Conservation (phyloP, 1,284 basidiomycete genomes). For the Malassezia brasiliensis region DNA sequence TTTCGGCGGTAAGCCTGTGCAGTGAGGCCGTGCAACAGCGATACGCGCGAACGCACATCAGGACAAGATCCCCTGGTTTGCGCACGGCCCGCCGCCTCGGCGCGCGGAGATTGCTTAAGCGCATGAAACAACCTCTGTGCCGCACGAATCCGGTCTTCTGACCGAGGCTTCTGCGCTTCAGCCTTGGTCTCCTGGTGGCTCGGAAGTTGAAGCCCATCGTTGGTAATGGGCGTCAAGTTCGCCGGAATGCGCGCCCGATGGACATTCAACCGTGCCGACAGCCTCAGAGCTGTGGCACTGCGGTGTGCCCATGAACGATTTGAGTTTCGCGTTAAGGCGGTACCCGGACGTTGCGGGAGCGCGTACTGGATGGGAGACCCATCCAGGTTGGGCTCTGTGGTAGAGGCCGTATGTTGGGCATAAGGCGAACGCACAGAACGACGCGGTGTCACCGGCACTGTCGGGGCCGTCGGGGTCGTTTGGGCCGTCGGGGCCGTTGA, state of each 20-base stretch:
- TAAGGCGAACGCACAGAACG: too few species aligned
- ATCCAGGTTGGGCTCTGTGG: neutral
- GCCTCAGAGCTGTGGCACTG: neutral
- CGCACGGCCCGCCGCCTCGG: neutral
- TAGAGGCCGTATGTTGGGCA: too few species aligned
- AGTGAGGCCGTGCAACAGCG: conserved; percentile 10
- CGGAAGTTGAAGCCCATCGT: conserved; percentile 7
- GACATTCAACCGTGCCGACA: neutral
- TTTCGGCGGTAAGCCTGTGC: conserved; percentile 8
- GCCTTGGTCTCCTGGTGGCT: too few species aligned
- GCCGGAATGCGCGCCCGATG: neutral
- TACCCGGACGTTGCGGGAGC: conserved; percentile 11
- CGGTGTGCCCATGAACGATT: neutral
- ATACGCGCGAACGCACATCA: conserved; percentile 1
- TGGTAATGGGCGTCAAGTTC: conserved; percentile 4
- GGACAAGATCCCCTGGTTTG: neutral
- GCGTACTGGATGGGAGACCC: neutral
- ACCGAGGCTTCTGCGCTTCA: neutral
- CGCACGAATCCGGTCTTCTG: conserved; percentile 12
- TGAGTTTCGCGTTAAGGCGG: conserved; percentile 10
- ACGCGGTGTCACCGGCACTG: too few species aligned
- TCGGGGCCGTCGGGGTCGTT: too few species aligned
- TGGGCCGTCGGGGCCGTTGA: too few species aligned
- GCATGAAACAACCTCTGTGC: conserved; percentile 15
- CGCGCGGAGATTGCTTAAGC: neutral